phyloP scores from a whole-genome alignment of 2,329 filamentous ascomycete species.

The Paramyrothecium sp. region DNA sequence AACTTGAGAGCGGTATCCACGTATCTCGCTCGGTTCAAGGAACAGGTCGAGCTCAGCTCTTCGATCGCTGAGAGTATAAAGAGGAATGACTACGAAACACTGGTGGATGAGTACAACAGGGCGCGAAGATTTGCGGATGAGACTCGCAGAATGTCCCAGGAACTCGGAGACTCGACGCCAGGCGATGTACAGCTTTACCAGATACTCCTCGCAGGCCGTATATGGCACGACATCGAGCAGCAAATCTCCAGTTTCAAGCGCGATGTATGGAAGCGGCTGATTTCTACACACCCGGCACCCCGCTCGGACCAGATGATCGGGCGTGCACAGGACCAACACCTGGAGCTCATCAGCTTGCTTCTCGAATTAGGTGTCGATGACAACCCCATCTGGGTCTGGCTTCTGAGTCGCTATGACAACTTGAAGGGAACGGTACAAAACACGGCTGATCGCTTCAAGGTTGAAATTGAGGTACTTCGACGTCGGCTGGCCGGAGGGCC shows the following conservation, averaged over 20 bases:
- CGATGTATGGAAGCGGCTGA: constrained; percentile 81
- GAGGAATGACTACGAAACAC: constrained; percentile 82
- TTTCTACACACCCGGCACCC: constrained; percentile 61
- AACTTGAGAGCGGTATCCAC: constrained; percentile 75
- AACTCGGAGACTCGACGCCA: constrained; percentile 53
- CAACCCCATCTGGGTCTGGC: constrained; percentile 96
- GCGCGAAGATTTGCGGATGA: constrained; percentile 82
- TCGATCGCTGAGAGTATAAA: constrained; percentile 82
- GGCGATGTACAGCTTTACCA: constrained; percentile 81
- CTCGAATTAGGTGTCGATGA: constrained; percentile 94
- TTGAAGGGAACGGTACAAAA: constrained; percentile 81
- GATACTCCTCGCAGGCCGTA: constrained; percentile 82
- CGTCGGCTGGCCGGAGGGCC: constrained; percentile 74
- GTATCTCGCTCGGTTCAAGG: constrained; percentile 75
- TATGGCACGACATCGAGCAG: constrained; percentile 92
- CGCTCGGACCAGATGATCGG: constrained; percentile 46
- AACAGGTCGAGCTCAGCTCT: constrained; percentile 78
- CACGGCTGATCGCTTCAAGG: constrained; percentile 79
- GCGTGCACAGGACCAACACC: constrained; percentile 74
- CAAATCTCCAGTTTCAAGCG: constrained; percentile 86
- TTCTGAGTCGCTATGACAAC: constrained; percentile 84
- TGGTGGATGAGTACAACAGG: constrained; percentile 82
- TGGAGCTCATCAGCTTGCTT: constrained; percentile 85
- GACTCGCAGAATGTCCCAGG: constrained; percentile 66
- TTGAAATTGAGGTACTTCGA: constrained; percentile 89